phyloP scores from a whole-genome alignment of 129 eudicot species.

The Arctium lappa region DNA sequence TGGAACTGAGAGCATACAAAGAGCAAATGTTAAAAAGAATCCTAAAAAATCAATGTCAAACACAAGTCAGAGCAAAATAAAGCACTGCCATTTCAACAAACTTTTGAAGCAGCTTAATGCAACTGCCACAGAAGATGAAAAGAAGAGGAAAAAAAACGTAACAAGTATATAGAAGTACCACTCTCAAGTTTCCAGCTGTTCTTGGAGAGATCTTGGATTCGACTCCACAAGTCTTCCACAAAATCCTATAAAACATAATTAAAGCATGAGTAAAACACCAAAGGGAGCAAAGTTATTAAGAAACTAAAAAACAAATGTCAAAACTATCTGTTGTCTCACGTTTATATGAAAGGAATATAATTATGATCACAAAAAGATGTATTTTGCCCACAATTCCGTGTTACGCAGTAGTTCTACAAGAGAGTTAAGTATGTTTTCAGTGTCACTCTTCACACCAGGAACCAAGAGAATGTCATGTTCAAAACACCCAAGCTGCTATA shows the following conservation, averaged over 20 bases:
- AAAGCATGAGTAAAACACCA: neutral
- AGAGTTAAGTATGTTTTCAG: no score
- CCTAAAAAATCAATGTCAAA: conserved; percentile 1
- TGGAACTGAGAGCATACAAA: conserved; percentile 49
- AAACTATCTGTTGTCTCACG: neutral
- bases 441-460: no score
- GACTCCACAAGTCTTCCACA: conserved; percentile 92
- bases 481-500: no score
- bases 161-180: conserved; percentile 44
- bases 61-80: neutral
- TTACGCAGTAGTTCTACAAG: no score
- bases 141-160: neutral
- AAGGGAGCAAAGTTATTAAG: neutral
- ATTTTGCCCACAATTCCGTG: no score
- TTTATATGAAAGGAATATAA: no score
- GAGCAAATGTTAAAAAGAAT: neutral
- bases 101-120: neutral
- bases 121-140: neutral
- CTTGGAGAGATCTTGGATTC: conserved; percentile 81
- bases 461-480: no score
- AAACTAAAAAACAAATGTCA: neutral
- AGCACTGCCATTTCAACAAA: neutral
- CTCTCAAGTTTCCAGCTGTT: conserved; percentile 93
- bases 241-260: conserved; percentile 50
- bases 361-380: no score